phyloP scores from a whole-genome alignment of 352 stramenopile species.

The Phytophthora hybrid region DNA sequence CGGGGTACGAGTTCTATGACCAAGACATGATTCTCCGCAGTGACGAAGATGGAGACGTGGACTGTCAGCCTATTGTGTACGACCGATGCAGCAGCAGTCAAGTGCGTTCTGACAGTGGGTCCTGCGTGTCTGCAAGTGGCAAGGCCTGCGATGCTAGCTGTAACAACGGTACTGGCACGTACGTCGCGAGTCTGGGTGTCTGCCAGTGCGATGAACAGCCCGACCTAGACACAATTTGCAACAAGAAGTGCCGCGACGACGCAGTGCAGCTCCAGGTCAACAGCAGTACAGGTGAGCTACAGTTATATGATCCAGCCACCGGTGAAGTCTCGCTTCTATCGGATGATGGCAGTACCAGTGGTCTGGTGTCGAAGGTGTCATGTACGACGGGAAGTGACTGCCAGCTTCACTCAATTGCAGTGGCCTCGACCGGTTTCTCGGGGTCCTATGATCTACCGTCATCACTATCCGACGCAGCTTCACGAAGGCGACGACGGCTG shows the following conservation, averaged over 20 bases:
- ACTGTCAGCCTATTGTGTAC: constrained; percentile 94
- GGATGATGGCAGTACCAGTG: constrained; percentile 19
- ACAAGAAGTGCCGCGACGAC: constrained; percentile 73
- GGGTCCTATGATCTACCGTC: constrained; percentile 70
- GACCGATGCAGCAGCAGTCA: constrained; percentile 78
- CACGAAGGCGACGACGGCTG: constrained; percentile 29
- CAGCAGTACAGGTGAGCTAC: constrained; percentile 55
- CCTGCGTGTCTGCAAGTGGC: constrained; percentile 59
- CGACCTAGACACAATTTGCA: constrained; percentile 83
- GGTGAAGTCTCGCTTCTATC: constrained; percentile 27
- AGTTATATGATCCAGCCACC: constrained; percentile 69
- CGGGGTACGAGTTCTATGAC: constrained; percentile 93
- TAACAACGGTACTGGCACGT: constrained; percentile 73
- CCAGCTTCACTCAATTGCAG: constrained; percentile 62
- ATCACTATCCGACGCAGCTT: constrained; percentile 10
- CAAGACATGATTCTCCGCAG: constrained; percentile 81
- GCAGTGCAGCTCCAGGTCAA: constrained; percentile 70
- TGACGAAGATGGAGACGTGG: constrained; percentile 86
- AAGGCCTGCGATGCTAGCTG: constrained; percentile 67
- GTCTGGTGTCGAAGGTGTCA: constrained; percentile 68
- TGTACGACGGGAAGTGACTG: constrained; percentile 43
- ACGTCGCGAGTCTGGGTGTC: constrained; percentile 81
- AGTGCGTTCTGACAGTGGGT: constrained; percentile 77
- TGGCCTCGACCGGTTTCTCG: constrained; percentile 61
- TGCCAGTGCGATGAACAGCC: constrained; percentile 87